Percentiles rank a stretch among this genome's conserved stretches.
Evolutionary conservation across 257 asterid genomes (phyloP).

Genomic region (Jaltomata sinuosa): DNA sequence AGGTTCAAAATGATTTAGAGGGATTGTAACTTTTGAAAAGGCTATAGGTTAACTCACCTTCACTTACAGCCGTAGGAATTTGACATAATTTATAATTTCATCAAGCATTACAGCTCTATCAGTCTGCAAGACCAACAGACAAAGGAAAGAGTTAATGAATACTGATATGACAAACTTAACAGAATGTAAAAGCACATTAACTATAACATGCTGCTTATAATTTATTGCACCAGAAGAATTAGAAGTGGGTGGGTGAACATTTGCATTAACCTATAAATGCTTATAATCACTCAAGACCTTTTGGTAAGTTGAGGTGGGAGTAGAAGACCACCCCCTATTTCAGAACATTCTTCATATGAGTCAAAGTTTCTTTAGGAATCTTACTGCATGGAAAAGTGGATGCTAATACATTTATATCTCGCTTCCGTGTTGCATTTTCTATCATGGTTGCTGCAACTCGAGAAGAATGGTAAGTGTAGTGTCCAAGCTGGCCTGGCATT

Average conservation of each 20-base stretch:
- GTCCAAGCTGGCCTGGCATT: slow-evolving; percentile 24
- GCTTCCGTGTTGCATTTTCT: slow-evolving; percentile 54
- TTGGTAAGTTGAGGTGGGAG: slow-evolving; percentile 74
- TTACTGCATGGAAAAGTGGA: slow-evolving; percentile 47
- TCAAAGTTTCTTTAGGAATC: slow-evolving; percentile 55
- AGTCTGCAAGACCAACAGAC: slow-evolving; percentile 37
- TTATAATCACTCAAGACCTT: background rate
- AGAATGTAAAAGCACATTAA: background rate
- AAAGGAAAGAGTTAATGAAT: background rate
- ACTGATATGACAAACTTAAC: background rate
- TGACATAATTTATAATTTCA: slow-evolving; percentile 86
- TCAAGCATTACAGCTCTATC: slow-evolving; percentile 99
- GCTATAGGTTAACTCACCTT: slow-evolving; percentile 44
- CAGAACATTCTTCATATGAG: slow-evolving; percentile 50
- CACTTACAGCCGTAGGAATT: slow-evolving; percentile 91
- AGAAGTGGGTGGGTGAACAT: background rate
- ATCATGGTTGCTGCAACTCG: slow-evolving; percentile 84
- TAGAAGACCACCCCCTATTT: slow-evolving; percentile 48
- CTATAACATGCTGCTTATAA: background rate
- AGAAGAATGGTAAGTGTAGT: slow-evolving; percentile 49
- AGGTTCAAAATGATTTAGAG: background rate
- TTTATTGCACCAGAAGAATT: background rate
- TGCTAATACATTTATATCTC: slow-evolving; percentile 39
- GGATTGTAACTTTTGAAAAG: background rate
- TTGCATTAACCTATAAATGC: background rate